These are phyloP conservation scores for Saururus chinensis DNA, from an alignment of 164 flowering plant genomes.

Conservation along the genomic window DNA sequence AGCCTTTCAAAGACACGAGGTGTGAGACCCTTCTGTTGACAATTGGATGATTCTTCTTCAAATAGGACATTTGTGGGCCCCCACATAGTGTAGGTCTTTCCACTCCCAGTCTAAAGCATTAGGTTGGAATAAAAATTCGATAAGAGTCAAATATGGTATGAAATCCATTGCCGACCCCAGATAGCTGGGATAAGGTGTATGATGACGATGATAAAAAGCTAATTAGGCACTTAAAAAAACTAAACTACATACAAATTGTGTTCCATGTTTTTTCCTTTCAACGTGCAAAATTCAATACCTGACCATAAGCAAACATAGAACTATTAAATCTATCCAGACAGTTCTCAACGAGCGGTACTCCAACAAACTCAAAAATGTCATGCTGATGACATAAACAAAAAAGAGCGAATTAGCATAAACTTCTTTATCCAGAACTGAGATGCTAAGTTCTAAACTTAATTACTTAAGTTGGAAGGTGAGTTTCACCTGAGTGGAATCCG, in stretches of 20 bases:
- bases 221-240: too few species aligned
- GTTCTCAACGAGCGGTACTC: constrained; percentile 85
- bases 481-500: constrained; percentile 64
- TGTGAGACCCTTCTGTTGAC: constrained; percentile 48
- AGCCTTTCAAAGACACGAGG: constrained; percentile 82
- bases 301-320: constrained; percentile 97
- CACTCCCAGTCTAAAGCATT: constrained; percentile 77
- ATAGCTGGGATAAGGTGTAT: too few species aligned
- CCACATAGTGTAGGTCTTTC: constrained; percentile 97
- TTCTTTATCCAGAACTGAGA: too few species aligned
- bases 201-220: too few species aligned
- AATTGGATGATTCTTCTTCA: constrained; percentile 39
- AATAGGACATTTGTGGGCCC: constrained; percentile 86
- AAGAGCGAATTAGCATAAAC: neutral
- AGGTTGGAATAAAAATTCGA: neutral
- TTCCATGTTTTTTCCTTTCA: too few species aligned
- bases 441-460: too few species aligned
- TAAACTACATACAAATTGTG: neutral
- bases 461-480: too few species aligned
- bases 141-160: too few species aligned
- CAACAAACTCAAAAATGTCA: constrained; percentile 81
- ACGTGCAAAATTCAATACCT: constrained; percentile 32
- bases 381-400: constrained; percentile 22
- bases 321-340: constrained; percentile 94
- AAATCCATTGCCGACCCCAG: too few species aligned